Conservation (phyloP, 371 early-diverging fungal genomes). For the Mucor plumbeus region DNA sequence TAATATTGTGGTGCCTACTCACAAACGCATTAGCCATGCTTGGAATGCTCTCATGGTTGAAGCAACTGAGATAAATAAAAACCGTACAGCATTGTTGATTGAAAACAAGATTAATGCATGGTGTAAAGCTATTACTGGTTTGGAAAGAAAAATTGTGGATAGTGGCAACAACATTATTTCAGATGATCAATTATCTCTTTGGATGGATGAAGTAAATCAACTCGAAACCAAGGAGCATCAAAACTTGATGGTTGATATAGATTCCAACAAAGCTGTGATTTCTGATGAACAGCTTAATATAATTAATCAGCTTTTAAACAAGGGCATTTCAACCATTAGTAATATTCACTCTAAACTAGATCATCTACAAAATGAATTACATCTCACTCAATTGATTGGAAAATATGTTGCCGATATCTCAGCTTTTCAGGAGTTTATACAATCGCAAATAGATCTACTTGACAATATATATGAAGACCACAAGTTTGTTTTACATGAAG, state of each 20-base stretch:
- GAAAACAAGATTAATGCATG: conserved; percentile 18
- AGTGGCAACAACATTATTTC: background rate
- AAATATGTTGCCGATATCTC: conserved; percentile 23
- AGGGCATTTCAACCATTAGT: conserved; percentile 9
- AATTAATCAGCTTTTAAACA: background rate
- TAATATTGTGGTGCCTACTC: conserved; percentile 20
- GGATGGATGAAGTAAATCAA: conserved; percentile 1
- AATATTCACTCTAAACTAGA: conserved; percentile 10
- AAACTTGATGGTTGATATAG: conserved; percentile 18
- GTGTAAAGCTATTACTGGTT: background rate
- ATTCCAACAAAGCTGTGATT: background rate
- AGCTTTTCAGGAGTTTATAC: conserved; percentile 13
- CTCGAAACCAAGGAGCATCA: conserved; percentile 15
- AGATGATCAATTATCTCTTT: conserved; percentile 4
- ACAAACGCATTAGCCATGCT: conserved; percentile 19
- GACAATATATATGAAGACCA: conserved; percentile 12
- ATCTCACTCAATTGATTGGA: conserved; percentile 24
- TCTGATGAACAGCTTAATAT: background rate
- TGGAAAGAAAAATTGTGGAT: background rate
- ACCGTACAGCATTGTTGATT: conserved; percentile 16
- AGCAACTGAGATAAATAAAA: conserved; percentile 9
- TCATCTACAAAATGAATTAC: conserved; percentile 14
- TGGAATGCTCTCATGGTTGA: conserved; percentile 21
- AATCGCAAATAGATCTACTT: conserved; percentile 1
- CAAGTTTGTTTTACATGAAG: background rate